Percentiles rank a stretch among this genome's conserved stretches.
Conservation (phyloP, 2,329 filamentous ascomycete genomes). For the Fusarium avenaceum region DNA sequence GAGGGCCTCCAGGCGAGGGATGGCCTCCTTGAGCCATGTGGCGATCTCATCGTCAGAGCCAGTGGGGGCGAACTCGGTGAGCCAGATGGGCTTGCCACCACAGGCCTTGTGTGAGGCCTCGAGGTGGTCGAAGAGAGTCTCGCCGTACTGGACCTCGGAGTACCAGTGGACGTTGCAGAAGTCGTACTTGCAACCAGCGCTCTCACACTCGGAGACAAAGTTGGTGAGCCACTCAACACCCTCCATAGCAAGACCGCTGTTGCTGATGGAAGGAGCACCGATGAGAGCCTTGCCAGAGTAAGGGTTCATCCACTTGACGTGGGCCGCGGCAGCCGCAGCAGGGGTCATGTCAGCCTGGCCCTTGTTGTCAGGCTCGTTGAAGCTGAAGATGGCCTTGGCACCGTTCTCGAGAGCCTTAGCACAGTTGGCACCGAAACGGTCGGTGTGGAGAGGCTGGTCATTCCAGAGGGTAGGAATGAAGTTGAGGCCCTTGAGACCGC, state of each 20-base stretch:
- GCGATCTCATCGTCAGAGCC: constrained; percentile 58
- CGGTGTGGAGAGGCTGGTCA: constrained; percentile 60
- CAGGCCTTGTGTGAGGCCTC: constrained; percentile 61
- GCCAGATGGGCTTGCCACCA: constrained; percentile 65
- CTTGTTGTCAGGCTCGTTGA: constrained; percentile 78
- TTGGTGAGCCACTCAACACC: constrained; percentile 69
- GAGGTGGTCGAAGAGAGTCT: constrained; percentile 69
- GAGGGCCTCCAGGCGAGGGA: constrained; percentile 63
- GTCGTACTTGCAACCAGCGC: constrained; percentile 64
- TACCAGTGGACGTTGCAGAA: constrained; percentile 77
- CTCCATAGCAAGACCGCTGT: constrained; percentile 63
- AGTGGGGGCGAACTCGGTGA: constrained; percentile 74
- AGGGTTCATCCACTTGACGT: constrained; percentile 68
- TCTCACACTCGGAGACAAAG: constrained; percentile 66
- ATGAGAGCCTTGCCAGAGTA: constrained; percentile 68
- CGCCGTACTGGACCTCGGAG: constrained; percentile 60
- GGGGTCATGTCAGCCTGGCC: constrained; percentile 71
- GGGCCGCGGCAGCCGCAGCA: constrained; percentile 64
- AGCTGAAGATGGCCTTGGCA: constrained; percentile 70
- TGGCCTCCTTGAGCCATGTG: constrained; percentile 64
- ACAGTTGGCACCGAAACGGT: constrained; percentile 65
- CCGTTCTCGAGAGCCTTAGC: constrained; percentile 66
- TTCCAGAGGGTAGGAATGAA: constrained; percentile 78
- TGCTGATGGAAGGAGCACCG: constrained; percentile 72
- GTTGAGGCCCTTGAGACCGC: constrained; percentile 61